Evolutionary conservation across 1,284 basidiomycete species (phyloP).

Genomic region (Cystobasidium slooffiae): DNA sequence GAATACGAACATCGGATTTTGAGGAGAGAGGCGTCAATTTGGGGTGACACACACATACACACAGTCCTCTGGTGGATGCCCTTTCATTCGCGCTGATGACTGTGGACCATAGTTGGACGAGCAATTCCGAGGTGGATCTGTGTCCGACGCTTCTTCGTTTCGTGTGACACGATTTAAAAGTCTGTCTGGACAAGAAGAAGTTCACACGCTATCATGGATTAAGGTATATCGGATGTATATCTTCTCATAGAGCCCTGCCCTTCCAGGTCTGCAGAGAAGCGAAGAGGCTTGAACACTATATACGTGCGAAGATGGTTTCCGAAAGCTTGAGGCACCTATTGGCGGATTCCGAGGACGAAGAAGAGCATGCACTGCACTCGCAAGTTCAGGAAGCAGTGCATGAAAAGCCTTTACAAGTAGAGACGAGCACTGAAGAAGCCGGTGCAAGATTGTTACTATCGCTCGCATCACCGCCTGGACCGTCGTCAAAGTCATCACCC

Average conservation of each 20-base stretch:
- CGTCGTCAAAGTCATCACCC: not conserved
- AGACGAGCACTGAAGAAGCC: not conserved
- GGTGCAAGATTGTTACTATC: constrained; percentile 3
- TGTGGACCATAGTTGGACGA: not conserved
- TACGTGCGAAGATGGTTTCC: not conserved
- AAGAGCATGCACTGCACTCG: not conserved
- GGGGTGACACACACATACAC: no score
- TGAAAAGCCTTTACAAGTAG: no score
- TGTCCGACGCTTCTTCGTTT: not conserved
- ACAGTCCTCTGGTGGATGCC: no score
- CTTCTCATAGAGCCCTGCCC: no score
- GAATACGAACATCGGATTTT: no score
- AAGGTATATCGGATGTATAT: no score
- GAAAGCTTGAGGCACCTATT: constrained; percentile 5
- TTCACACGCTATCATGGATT: no score
- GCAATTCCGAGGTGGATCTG: not conserved
- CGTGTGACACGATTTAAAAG: not conserved
- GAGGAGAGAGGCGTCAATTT: no score
- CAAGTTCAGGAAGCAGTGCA: not conserved
- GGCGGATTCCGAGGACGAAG: not conserved
- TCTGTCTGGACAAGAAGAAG: no score
- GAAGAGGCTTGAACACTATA: no score
- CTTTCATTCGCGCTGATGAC: not conserved
- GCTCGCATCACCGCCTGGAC: not conserved
- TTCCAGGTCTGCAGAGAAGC: no score